A percentile compares a stretch with the other conserved stretches of the same genome.
These are phyloP conservation scores for Fusarium nygamai DNA, from an alignment of 2,329 filamentous ascomycete species.

Conservation along the genomic window DNA sequence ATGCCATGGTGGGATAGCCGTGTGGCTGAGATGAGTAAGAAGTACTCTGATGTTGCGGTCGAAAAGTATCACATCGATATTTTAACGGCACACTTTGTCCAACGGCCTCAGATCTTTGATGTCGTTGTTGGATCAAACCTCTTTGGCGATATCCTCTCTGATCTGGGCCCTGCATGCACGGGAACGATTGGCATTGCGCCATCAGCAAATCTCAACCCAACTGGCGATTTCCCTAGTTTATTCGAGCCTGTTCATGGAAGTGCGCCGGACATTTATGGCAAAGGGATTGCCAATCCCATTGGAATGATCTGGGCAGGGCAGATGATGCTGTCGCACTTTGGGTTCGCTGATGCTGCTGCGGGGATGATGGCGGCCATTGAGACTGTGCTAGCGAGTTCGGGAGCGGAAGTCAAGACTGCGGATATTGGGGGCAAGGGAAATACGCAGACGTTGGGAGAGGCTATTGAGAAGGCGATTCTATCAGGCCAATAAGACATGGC, in stretches of 20 bases:
- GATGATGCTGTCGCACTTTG: slow-evolving; percentile 60
- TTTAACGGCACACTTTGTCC: slow-evolving; percentile 71
- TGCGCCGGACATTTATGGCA: slow-evolving; percentile 77
- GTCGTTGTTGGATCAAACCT: slow-evolving; percentile 73
- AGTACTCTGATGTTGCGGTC: slow-evolving; percentile 66
- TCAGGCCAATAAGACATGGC: background rate
- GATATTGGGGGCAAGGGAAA: slow-evolving; percentile 46
- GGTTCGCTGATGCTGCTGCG: slow-evolving; percentile 52
- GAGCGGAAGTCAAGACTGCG: slow-evolving; percentile 44
- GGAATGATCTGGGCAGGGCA: slow-evolving; percentile 77
- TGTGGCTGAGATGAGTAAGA: slow-evolving; percentile 61
- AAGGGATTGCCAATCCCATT: slow-evolving; percentile 79
- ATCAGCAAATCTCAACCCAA: slow-evolving; percentile 74
- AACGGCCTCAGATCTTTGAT: slow-evolving; percentile 67
- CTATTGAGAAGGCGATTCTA: slow-evolving; percentile 31
- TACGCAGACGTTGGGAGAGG: slow-evolving; percentile 36
- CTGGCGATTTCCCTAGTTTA: slow-evolving; percentile 60
- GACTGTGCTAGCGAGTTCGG: slow-evolving; percentile 64
- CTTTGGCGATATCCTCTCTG: slow-evolving; percentile 74
- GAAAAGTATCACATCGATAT: slow-evolving; percentile 76
- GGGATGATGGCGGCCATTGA: slow-evolving; percentile 70
- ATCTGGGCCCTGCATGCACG: slow-evolving; percentile 75
- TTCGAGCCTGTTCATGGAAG: slow-evolving; percentile 76
- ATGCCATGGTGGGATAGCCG: slow-evolving; percentile 77
- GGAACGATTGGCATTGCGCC: slow-evolving; percentile 79